phyloP scores from a whole-genome alignment of 257 asterid species.

The Linaria vulgaris region DNA sequence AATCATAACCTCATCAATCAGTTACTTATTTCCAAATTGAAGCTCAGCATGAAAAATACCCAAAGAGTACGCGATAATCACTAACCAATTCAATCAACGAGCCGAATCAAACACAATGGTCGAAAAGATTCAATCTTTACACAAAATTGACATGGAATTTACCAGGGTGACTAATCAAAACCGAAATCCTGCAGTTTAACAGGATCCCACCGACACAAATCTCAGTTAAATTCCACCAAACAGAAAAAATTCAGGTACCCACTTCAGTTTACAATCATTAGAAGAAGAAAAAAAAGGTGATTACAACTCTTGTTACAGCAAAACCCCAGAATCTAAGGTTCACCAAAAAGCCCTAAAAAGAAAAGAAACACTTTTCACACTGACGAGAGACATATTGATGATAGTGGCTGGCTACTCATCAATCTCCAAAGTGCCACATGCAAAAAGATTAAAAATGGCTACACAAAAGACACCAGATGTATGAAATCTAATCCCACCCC shows the following conservation, averaged over 20 bases:
- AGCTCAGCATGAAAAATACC: too few species aligned
- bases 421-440: slow-evolving; percentile 1
- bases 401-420: slow-evolving; percentile 17
- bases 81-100: neutral
- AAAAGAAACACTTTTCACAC: slow-evolving; percentile 23
- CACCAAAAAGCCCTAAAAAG: slow-evolving; percentile 24
- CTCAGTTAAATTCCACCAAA: too few species aligned
- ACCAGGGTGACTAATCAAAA: slow-evolving; percentile 25
- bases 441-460: slow-evolving; percentile 6
- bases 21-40: too few species aligned
- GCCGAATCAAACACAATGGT: neutral
- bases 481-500: neutral
- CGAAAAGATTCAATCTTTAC: neutral
- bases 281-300: neutral
- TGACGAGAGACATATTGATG: slow-evolving; percentile 17
- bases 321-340: slow-evolving; percentile 19
- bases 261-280: slow-evolving; percentile 22
- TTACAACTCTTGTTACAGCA: slow-evolving; percentile 1
- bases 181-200: slow-evolving; percentile 14
- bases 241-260: slow-evolving; percentile 3
- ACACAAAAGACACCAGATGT: slow-evolving; percentile 18
- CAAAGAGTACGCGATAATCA: neutral
- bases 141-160: slow-evolving; percentile 5
- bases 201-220: too few species aligned
- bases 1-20: too few species aligned